Percentiles rank a stretch among this genome's conserved stretches.
Conservation (phyloP, 2,329 filamentous ascomycete species). For the Ophiostoma tasmaniense region DNA sequence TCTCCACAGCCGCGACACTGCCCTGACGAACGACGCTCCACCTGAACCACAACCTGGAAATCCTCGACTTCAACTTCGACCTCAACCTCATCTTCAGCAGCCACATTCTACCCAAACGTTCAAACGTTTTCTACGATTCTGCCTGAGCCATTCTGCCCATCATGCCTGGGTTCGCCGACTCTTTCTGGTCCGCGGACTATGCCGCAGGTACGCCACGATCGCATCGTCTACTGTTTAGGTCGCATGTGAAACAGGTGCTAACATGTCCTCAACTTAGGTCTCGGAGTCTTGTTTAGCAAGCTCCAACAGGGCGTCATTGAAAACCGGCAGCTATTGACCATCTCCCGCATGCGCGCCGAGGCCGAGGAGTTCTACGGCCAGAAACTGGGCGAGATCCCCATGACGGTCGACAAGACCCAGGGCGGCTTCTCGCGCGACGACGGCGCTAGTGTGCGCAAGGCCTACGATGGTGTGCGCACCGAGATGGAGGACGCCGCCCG, state of each 20-base stretch:
- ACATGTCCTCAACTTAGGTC: slow-evolving; percentile 41
- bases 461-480: slow-evolving; percentile 83
- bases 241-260: not conserved
- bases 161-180: slow-evolving; percentile 87
- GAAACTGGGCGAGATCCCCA: slow-evolving; percentile 71
- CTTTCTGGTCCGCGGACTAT: slow-evolving; percentile 98
- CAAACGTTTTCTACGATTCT: not conserved
- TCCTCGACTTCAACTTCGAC: not conserved
- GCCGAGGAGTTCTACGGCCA: slow-evolving; percentile 85
- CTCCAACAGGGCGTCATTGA: slow-evolving; percentile 93
- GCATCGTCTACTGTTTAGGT: not conserved
- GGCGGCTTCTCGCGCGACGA: slow-evolving; percentile 87
- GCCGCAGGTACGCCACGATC: slow-evolving; percentile 61
- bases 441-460: slow-evolving; percentile 92
- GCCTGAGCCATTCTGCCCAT: slow-evolving; percentile 25
- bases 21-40: not conserved
- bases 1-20: not conserved
- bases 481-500: slow-evolving; percentile 88
- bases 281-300: slow-evolving; percentile 92
- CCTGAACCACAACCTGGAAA: not conserved
- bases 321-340: slow-evolving; percentile 85
- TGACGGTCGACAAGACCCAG: slow-evolving; percentile 69
- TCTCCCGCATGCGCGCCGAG: slow-evolving; percentile 89
- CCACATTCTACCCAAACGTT: not conserved
- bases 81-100: not conserved